Conservation (phyloP, 2,329 filamentous ascomycete species). For the Fusarium sp. region DNA sequence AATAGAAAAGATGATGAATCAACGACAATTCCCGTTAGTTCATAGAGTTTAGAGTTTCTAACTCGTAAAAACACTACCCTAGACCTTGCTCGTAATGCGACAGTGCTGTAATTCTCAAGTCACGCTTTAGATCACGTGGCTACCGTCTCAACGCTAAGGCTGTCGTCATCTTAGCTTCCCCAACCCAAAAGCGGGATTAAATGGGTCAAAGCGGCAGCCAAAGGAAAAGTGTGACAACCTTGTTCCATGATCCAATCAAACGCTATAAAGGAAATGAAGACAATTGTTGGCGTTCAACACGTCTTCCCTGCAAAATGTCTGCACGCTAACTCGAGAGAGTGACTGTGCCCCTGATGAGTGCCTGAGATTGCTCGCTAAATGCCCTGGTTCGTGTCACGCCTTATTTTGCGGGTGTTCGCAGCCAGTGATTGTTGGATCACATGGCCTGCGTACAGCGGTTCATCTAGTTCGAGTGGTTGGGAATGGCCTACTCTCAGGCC, state of each 20-base stretch:
- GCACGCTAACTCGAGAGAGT: constrained; percentile 16
- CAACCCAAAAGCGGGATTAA: background rate
- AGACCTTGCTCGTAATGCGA: background rate
- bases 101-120: accelerated
- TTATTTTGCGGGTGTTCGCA: constrained; percentile 19
- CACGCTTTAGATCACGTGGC: constrained; percentile 4
- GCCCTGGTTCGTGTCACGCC: constrained; percentile 25
- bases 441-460: constrained; percentile 8
- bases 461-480: constrained; percentile 17
- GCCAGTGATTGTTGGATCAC: constrained; percentile 27
- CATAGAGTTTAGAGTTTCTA: constrained; percentile 4
- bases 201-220: constrained; percentile 5
- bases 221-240: constrained; percentile 27
- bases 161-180: constrained; percentile 32
- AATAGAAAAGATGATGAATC: constrained; percentile 10
- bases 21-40: background rate
- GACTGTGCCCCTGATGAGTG: constrained; percentile 13
- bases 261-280: constrained; percentile 25
- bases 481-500: constrained; percentile 18
- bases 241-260: constrained; percentile 31
- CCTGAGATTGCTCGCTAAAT: constrained; percentile 23
- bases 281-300: constrained; percentile 28
- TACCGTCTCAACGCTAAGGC: background rate
- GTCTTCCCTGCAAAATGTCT: constrained; percentile 34
- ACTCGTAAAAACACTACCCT: constrained; percentile 19